These are phyloP conservation scores for Zygosaccharomyces pseudobailii DNA, from an alignment of 1,139 yeast species.

Conservation along the genomic window DNA sequence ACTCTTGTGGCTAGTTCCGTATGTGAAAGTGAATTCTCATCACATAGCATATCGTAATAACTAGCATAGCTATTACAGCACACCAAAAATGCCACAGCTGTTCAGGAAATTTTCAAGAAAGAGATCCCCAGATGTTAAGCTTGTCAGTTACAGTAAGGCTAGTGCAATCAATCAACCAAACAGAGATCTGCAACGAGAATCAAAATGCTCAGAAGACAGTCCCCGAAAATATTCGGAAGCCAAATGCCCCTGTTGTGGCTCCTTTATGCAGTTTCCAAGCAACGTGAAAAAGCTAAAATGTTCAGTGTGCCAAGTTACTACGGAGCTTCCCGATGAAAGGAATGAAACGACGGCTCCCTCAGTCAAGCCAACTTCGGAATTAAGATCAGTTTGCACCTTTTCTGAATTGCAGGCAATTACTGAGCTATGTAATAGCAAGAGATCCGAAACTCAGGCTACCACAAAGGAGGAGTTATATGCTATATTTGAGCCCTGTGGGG, in stretches of 20 bases:
- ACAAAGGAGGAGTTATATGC: conserved; percentile 30
- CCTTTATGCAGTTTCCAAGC: conserved; percentile 47
- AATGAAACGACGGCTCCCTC: neutral
- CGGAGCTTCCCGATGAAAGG: conserved; percentile 5
- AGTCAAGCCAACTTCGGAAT: neutral
- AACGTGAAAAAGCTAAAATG: conserved; percentile 50
- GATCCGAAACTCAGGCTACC: conserved; percentile 8
- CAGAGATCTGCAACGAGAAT: neutral
- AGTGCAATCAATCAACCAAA: neutral
- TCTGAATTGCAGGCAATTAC: conserved; percentile 6
- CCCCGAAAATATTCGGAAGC: conserved; percentile 1
- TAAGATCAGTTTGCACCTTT: conserved; percentile 1
- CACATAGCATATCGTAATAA: neutral
- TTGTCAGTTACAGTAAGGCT: conserved; percentile 4
- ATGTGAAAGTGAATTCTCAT: neutral
- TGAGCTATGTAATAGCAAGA: conserved; percentile 10
- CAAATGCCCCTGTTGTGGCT: conserved; percentile 53
- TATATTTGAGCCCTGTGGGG: conserved; percentile 51
- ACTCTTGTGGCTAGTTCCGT: neutral
- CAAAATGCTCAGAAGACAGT: conserved; percentile 1
- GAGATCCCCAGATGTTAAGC: conserved; percentile 2
- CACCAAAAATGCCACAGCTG: conserved; percentile 1
- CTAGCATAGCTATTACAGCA: neutral
- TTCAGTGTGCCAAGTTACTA: conserved; percentile 48
- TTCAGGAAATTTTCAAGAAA: neutral